A percentile compares a stretch with the other conserved stretches of the same genome.
Conservation (phyloP, 2,329 filamentous ascomycete genomes). For the Aschersonia sp. region DNA sequence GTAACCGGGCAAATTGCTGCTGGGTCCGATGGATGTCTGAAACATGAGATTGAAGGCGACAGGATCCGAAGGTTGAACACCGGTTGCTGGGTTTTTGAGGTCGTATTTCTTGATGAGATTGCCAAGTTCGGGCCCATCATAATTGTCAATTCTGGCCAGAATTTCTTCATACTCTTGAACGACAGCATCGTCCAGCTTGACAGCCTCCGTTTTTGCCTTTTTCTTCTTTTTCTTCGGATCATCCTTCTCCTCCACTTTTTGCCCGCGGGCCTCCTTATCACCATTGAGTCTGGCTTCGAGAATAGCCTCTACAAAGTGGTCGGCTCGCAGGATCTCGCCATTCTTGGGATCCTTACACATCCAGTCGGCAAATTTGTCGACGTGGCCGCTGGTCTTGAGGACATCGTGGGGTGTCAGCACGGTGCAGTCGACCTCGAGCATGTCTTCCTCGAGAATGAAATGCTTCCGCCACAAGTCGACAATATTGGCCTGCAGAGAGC, state of each 20-base stretch:
- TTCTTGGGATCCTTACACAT: constrained; percentile 99
- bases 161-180: constrained; percentile 85
- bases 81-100: constrained; percentile 75
- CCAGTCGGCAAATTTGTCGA: constrained; percentile 97
- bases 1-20: constrained; percentile 73
- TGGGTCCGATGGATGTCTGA: constrained; percentile 86
- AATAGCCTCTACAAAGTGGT: constrained; percentile 92
- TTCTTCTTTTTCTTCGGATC: constrained; percentile 69
- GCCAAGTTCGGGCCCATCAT: constrained; percentile 73
- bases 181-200: constrained; percentile 77
- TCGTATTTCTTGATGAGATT: constrained; percentile 82
- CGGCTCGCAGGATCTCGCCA: constrained; percentile 89
- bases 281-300: constrained; percentile 78
- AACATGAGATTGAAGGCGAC: constrained; percentile 99
- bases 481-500: constrained; percentile 74
- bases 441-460: constrained; percentile 84
- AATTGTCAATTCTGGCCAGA: constrained; percentile 91
- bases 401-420: constrained; percentile 89
- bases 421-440: constrained; percentile 90
- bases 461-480: constrained; percentile 85
- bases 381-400: constrained; percentile 89
- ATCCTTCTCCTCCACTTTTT: constrained; percentile 66
- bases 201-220: constrained; percentile 66
- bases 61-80: constrained; percentile 61
- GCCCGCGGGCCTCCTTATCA: constrained; percentile 81